A percentile compares a stretch with the other conserved stretches of the same genome.
Evolutionary conservation across 129 eudicot species (phyloP).

Genomic region (Mikania micrantha): DNA sequence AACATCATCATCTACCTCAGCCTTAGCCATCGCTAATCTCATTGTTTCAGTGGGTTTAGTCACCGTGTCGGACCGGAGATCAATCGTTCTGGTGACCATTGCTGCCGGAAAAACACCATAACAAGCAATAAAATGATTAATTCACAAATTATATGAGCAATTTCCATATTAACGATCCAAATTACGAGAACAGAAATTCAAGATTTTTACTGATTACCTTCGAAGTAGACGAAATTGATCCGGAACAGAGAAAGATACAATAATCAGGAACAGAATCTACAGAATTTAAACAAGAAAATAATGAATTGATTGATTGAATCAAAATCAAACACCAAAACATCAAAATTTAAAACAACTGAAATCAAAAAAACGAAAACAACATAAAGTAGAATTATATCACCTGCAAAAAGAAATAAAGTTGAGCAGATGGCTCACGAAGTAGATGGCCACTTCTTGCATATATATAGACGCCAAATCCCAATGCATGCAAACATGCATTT

Average conservation of each 20-base stretch:
- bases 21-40: constrained; percentile 88
- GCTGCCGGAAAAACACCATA: constrained; percentile 13
- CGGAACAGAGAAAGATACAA: too few relatives aligned
- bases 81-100: constrained; percentile 73
- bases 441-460: constrained; percentile 7
- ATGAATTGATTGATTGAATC: neutral
- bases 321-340: constrained; percentile 6
- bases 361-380: constrained; percentile 1
- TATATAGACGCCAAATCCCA: neutral
- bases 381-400: neutral
- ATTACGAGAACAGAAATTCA: too few relatives aligned
- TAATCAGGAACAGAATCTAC: neutral
- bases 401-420: neutral
- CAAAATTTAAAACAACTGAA: too few relatives aligned
- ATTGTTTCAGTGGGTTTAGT: constrained; percentile 90
- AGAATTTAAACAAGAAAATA: neutral
- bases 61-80: constrained; percentile 92
- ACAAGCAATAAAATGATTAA: neutral
- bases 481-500: neutral
- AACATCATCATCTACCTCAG: constrained; percentile 96
- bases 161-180: constrained; percentile 1
- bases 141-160: neutral
- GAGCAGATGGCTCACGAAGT: constrained; percentile 5
- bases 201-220: too few relatives aligned
- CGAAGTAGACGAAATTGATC: too few relatives aligned